A percentile compares a stretch with the other conserved stretches of the same genome.
These are phyloP conservation scores for Tolypocladium tropicale DNA, from an alignment of 2,329 filamentous ascomycete species.

Conservation along the genomic window DNA sequence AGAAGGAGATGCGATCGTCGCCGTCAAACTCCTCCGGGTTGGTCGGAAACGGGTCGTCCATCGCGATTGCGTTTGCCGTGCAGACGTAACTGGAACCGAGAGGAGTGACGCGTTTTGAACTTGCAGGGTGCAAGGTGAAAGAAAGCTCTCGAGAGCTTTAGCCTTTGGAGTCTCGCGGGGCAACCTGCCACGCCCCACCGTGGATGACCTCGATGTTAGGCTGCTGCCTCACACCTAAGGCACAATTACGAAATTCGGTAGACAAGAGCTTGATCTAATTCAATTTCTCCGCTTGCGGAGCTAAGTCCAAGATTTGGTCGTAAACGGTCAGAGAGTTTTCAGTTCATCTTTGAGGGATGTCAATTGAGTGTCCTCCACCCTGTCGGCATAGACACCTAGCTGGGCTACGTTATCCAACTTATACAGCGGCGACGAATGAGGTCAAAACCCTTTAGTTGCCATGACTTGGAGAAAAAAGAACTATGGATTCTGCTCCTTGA, in stretches of 20 bases:
- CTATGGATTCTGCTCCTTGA: conserved; percentile 43
- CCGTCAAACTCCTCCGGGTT: conserved; percentile 59
- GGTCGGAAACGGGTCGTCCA: conserved; percentile 39
- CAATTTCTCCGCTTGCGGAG: background rate
- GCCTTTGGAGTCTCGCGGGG: background rate
- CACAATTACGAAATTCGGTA: background rate
- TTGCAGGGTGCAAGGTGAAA: background rate
- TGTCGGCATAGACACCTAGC: no score
- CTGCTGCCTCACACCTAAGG: background rate
- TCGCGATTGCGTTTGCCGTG: conserved; percentile 7
- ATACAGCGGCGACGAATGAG: no score
- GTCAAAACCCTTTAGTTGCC: background rate
- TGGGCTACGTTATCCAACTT: background rate
- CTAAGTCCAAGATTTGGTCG: no score
- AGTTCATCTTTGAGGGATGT: background rate
- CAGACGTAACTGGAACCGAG: background rate
- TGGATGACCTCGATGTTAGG: background rate
- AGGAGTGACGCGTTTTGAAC: background rate
- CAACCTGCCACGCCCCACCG: background rate
- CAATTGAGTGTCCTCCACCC: no score
- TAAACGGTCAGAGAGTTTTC: background rate
- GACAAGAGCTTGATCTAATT: background rate
- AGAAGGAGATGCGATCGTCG: conserved; percentile 79
- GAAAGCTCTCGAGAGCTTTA: background rate
- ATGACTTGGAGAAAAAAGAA: background rate